phyloP scores from a whole-genome alignment of 768 basidiomycete genomes.

The Phylloporus sp. region DNA sequence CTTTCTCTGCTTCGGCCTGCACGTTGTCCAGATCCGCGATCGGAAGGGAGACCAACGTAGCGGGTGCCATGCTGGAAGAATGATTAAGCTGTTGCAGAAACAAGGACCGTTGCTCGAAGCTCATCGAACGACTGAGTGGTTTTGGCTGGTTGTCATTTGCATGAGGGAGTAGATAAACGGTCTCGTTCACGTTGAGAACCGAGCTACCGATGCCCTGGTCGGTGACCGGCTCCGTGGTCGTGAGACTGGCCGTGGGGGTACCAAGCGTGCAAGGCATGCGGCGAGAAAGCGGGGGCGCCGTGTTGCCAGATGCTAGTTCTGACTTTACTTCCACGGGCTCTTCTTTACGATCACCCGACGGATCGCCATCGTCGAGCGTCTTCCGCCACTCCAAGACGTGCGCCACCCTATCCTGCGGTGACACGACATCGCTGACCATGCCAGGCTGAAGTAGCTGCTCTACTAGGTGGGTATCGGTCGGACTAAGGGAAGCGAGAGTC shows the following conservation, averaged over 20 bases:
- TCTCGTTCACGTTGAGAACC: constrained; percentile 23
- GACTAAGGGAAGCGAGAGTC: constrained; percentile 48
- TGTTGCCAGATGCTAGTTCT: neutral
- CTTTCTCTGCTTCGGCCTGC: constrained; percentile 35
- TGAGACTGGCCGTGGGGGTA: constrained; percentile 41
- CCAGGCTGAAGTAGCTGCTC: constrained; percentile 43
- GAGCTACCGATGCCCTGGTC: constrained; percentile 30
- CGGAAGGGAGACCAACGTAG: constrained; percentile 47
- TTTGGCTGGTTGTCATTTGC: constrained; percentile 11
- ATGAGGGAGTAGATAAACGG: constrained; percentile 22
- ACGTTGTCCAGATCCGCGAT: constrained; percentile 41
- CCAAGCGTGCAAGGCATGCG: constrained; percentile 55
- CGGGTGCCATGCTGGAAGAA: constrained; percentile 34
- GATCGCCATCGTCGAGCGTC: constrained; percentile 30
- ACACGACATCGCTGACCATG: constrained; percentile 26
- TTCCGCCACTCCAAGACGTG: constrained; percentile 26
- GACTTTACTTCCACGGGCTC: constrained; percentile 19
- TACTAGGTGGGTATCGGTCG: constrained; percentile 44
- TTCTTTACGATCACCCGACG: constrained; percentile 32
- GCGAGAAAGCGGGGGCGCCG: constrained; percentile 22
- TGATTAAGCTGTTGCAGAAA: constrained; percentile 44
- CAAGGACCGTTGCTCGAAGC: constrained; percentile 44
- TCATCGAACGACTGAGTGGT: constrained; percentile 46
- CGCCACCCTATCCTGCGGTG: constrained; percentile 26
- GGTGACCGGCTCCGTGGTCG: constrained; percentile 26